Evolutionary conservation across 306 rosid genomes (phyloP), one percentile per base, ranked within the genome.

Genomic region (Dryas octopetala): DNA sequence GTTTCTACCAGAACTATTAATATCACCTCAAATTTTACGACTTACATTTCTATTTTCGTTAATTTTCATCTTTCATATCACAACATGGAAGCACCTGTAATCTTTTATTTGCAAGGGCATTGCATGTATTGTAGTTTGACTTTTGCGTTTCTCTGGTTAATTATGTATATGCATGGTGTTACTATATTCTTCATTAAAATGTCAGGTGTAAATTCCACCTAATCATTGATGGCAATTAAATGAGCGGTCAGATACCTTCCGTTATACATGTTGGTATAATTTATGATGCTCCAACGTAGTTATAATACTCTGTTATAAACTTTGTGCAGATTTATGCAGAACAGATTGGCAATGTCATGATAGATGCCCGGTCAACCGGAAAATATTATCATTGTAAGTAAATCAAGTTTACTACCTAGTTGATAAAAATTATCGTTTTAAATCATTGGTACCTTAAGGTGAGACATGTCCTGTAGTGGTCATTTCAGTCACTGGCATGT

Each of bases 261-360:
- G 17, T 59, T 61, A 68, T 50, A 6, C 19, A 9, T 60, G 14
- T 46, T n/a, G 5, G 70, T 50, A 38, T 23, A 16, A 48, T 53
- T 10, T 6, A 65, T 4, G 7, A n/a, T 3, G 28, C 17, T 54
- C 6, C 7, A 74, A 75, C 28, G 19, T 38, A 19, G 11, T 48
- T n/a, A 9, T 74, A 50, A 61, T 47, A 4, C 76, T 48, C 50
- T 54, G 44, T 40, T 79, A 64, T 76, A 74, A 70, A 66, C 62
- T 44, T 58, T 49, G 64, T 82, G 80, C 92, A 95, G 99, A 92
- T 95, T 84, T 95, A 95, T 70, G 82, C 99, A n/a, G 99, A 95
- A 89, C 92, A 92, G 99, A 95, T 95, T 80, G 99, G 99, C 78
- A 95, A 95, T 86, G 97, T 95, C 82, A 95, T 95, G 97, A 81